phyloP scores from a whole-genome alignment of 1,139 yeast species.

The Yamadazyma taylorii region DNA sequence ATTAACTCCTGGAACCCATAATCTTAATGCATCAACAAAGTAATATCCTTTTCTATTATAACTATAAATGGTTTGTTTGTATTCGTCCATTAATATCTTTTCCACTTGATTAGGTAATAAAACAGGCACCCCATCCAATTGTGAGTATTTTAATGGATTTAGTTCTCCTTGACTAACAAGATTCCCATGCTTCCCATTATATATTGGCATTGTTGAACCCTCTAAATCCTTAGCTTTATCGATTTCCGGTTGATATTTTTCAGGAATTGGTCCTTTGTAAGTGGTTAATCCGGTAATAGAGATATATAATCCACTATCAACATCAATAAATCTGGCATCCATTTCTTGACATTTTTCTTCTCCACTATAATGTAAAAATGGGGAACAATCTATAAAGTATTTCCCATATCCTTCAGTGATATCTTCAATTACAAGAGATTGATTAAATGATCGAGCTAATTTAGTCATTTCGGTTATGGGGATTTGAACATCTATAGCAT shows the following conservation, averaged over 20 bases:
- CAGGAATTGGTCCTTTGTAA: conserved; percentile 35
- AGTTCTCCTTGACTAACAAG: conserved; percentile 33
- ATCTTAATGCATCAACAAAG: conserved; percentile 32
- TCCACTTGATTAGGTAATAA: conserved; percentile 33
- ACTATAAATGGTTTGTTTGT: conserved; percentile 26
- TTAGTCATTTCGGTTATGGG: conserved; percentile 32
- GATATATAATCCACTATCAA: conserved; percentile 72
- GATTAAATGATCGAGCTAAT: conserved; percentile 35
- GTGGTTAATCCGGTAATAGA: conserved; percentile 61
- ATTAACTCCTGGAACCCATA: conserved; percentile 28
- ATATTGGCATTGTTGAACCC: conserved; percentile 25
- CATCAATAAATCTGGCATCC: conserved; percentile 80
- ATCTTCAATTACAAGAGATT: conserved; percentile 34
- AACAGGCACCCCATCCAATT: conserved; percentile 35
- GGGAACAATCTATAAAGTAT: conserved; percentile 42
- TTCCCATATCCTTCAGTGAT: conserved; percentile 31
- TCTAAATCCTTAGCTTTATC: conserved; percentile 11
- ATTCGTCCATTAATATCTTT: conserved; percentile 30
- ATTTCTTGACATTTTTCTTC: conserved; percentile 50
- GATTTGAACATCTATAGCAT: conserved; percentile 39
- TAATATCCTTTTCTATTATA: conserved; percentile 22
- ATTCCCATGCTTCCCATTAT: conserved; percentile 49
- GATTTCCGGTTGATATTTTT: conserved; percentile 23
- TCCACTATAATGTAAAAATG: conserved; percentile 33
- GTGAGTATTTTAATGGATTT: conserved; percentile 29